Conservation (phyloP, 208 protist genomes). For the Tritrichomonas musculus region DNA sequence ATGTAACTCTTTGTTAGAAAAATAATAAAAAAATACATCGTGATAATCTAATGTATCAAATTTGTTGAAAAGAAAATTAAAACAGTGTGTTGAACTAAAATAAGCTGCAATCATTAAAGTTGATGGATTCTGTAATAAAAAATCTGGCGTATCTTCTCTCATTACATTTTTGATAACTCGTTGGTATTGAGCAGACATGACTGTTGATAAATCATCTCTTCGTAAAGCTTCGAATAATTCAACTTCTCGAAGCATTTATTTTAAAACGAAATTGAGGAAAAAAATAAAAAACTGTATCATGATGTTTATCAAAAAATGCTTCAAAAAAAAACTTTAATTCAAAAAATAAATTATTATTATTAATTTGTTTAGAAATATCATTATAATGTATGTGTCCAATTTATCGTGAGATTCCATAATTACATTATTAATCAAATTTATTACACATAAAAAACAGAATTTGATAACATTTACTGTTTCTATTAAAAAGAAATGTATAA, state of each 20-base stretch:
- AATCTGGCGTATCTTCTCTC: background rate
- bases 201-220: background rate
- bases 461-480: no score
- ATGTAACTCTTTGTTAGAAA: background rate
- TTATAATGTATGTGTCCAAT: no score
- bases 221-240: background rate
- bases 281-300: no score
- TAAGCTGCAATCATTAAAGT: slow-evolving; percentile 9
- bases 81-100: slow-evolving; percentile 5
- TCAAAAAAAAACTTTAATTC: no score
- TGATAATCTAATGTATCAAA: background rate
- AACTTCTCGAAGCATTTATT: background rate
- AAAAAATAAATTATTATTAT: no score
- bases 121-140: background rate
- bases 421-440: no score
- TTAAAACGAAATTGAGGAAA: no score
- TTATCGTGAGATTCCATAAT: no score
- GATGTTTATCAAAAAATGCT: no score
- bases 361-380: no score
- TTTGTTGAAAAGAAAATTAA: background rate
- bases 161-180: background rate
- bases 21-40: background rate
- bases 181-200: background rate
- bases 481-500: no score
- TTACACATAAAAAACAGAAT: no score